These are phyloP conservation scores for Chlorella sp. DNA, from an alignment of 139 green algal genomes.

Conservation along the genomic window DNA sequence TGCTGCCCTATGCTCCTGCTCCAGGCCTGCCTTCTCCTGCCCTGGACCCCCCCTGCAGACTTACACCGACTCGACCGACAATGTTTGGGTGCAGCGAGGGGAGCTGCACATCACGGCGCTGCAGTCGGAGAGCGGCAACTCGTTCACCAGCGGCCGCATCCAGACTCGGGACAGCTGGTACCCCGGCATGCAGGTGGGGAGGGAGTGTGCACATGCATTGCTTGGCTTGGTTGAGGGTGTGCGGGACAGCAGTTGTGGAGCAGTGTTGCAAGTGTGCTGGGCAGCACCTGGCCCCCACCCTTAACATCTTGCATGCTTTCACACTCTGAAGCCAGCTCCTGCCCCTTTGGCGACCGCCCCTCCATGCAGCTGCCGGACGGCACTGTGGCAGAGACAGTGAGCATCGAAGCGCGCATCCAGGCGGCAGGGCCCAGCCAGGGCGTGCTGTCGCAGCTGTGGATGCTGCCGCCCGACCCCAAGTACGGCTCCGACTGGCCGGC, in stretches of 20 bases:
- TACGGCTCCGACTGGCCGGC: background rate
- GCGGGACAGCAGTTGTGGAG: no score
- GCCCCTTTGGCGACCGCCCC: background rate
- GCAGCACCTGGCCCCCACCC: no score
- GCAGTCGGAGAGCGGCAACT: background rate
- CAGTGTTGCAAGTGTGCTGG: no score
- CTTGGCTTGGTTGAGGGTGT: no score
- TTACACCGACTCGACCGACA: background rate
- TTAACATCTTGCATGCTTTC: background rate
- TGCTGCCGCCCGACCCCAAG: background rate
- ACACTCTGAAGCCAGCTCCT: no score
- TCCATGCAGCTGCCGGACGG: background rate
- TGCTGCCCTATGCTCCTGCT: background rate
- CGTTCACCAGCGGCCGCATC: background rate
- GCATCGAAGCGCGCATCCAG: background rate
- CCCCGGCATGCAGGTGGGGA: constrained; percentile 9
- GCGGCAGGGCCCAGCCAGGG: background rate
- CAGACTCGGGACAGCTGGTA: background rate
- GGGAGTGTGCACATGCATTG: no score
- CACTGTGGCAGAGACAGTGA: background rate
- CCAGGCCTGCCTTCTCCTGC: background rate
- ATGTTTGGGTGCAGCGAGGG: background rate
- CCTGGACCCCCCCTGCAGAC: background rate
- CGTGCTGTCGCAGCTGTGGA: background rate
- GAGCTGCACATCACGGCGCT: constrained; percentile 14